Evolutionary conservation across 192 early-diverging fungal species (phyloP).

Genomic region (Physocladia obscura): DNA sequence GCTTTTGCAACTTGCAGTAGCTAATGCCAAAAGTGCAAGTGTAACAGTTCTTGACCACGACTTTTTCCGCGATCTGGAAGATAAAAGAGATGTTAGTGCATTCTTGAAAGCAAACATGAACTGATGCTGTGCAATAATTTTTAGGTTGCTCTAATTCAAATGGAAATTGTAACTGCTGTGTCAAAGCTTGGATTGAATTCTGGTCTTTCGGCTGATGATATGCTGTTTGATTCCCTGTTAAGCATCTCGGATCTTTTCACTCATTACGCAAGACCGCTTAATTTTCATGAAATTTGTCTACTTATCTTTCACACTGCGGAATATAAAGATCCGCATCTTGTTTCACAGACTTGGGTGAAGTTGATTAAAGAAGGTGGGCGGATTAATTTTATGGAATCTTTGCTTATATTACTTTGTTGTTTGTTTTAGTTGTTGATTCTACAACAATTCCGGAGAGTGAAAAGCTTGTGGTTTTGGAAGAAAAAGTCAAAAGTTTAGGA

Average conservation of each 20-base stretch:
- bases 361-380: slow-evolving; percentile 8
- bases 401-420: too few relatives aligned
- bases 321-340: slow-evolving; percentile 42
- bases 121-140: background rate
- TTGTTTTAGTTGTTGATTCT: slow-evolving; percentile 1
- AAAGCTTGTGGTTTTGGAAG: slow-evolving; percentile 5
- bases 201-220: slow-evolving; percentile 1
- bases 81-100: slow-evolving; percentile 26
- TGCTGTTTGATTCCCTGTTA: slow-evolving; percentile 20
- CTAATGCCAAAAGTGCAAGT: slow-evolving; percentile 26
- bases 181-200: background rate
- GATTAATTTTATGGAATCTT: background rate
- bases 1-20: slow-evolving; percentile 23
- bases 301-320: slow-evolving; percentile 59
- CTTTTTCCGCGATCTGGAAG: slow-evolving; percentile 29
- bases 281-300: slow-evolving; percentile 51
- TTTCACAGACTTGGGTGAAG: slow-evolving; percentile 25
- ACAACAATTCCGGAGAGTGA: background rate
- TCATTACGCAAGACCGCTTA: slow-evolving; percentile 51
- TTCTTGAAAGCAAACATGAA: background rate
- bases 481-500: slow-evolving; percentile 19
- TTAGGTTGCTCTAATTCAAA: slow-evolving; percentile 27
- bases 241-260: slow-evolving; percentile 45
- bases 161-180: slow-evolving; percentile 19
- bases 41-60: slow-evolving; percentile 14